Percentiles rank a stretch among this genome's conserved stretches.
These are phyloP conservation scores for Verticillium tricorpus DNA, from an alignment of 2,329 filamentous ascomycete species.

Conservation along the genomic window DNA sequence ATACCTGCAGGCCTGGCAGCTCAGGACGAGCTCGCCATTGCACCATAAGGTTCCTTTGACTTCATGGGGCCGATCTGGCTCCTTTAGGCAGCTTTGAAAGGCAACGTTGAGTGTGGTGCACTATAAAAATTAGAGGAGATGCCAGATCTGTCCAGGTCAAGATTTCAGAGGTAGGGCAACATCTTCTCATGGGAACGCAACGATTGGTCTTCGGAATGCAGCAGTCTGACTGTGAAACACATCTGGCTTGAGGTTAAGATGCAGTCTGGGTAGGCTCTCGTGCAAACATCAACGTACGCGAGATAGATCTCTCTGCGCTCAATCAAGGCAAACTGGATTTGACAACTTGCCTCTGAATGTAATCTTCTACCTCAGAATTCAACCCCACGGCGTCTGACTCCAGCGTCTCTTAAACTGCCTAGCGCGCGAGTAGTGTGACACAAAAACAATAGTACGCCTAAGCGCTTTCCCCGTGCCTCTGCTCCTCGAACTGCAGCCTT, in stretches of 20 bases:
- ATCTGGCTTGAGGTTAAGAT: conserved; percentile 5
- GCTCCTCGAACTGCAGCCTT: too few species aligned
- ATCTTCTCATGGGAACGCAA: not conserved
- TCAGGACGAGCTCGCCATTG: not conserved
- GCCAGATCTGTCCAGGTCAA: not conserved
- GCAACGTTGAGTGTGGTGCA: not conserved
- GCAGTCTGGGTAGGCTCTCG: conserved; percentile 9
- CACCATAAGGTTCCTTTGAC: too few species aligned
- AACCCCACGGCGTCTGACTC: too few species aligned
- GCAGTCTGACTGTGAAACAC: not conserved
- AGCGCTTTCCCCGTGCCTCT: too few species aligned
- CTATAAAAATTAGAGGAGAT: not conserved
- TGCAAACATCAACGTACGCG: conserved; percentile 4
- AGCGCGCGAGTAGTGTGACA: too few species aligned
- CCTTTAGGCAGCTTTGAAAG: not conserved
- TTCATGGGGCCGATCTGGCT: not conserved
- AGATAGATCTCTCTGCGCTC: too few species aligned
- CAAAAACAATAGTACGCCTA: too few species aligned
- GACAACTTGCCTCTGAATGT: too few species aligned
- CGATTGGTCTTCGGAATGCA: not conserved
- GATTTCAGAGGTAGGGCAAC: not conserved
- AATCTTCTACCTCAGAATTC: too few species aligned
- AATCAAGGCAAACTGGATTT: too few species aligned
- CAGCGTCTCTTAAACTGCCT: too few species aligned
- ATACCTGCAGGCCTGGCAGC: too few species aligned